Evolutionary conservation across 139 green algal species (phyloP).

Genomic region (Penium margaritaceum): DNA sequence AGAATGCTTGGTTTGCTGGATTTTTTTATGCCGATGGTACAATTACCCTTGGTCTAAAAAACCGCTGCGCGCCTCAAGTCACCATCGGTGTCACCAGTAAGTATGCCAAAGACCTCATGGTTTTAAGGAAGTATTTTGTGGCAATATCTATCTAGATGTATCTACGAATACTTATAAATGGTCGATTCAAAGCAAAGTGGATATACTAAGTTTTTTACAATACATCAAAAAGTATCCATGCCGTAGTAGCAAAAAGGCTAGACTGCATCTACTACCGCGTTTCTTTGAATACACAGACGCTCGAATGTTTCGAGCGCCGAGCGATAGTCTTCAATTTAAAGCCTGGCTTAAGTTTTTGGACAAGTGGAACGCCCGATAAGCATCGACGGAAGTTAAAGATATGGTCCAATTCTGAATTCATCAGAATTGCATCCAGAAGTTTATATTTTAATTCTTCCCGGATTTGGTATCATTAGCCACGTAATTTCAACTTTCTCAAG

Average conservation of each 20-base stretch:
- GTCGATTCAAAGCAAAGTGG: background rate
- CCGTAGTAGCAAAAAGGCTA: background rate
- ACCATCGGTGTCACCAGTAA: background rate
- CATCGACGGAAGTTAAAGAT: conserved; percentile 11
- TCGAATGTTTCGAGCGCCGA: background rate
- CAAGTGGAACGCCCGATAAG: background rate
- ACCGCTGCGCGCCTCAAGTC: background rate
- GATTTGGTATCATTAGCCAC: conserved; percentile 60
- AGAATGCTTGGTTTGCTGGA: background rate
- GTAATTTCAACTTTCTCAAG: conserved; percentile 56
- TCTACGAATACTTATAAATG: background rate
- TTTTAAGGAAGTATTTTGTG: conserved; percentile 10
- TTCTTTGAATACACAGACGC: background rate
- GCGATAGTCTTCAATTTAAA: background rate
- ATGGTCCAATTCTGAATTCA: conserved; percentile 1
- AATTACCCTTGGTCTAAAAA: background rate
- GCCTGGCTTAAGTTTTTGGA: background rate
- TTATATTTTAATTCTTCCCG: conserved; percentile 63
- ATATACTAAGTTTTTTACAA: background rate
- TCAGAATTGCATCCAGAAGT: conserved; percentile 14
- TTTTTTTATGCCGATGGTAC: conserved; percentile 2
- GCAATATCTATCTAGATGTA: background rate
- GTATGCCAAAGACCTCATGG: background rate
- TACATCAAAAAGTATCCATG: background rate
- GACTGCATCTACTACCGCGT: background rate